These are phyloP conservation scores for Phanerochaete carnosa DNA, from an alignment of 768 basidiomycete genomes.

Conservation along the genomic window DNA sequence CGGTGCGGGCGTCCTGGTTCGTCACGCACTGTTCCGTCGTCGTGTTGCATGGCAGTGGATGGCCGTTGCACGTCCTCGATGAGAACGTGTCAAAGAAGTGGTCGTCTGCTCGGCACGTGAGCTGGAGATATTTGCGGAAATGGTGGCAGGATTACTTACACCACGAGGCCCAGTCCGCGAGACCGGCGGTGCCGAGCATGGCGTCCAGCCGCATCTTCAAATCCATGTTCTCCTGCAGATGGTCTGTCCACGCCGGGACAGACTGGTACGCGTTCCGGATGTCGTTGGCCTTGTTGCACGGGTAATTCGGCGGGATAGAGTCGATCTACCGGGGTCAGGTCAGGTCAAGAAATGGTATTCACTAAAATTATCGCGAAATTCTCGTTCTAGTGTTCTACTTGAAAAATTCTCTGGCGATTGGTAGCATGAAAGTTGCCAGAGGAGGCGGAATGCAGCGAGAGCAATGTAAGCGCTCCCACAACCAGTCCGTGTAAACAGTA, in stretches of 20 bases:
- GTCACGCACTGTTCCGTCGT: conserved; percentile 37
- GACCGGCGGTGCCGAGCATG: conserved; percentile 38
- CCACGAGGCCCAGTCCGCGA: conserved; percentile 44
- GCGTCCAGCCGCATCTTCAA: conserved; percentile 36
- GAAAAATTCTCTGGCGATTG: background rate
- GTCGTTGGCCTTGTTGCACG: conserved; percentile 38
- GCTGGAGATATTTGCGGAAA: background rate
- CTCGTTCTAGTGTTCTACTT: background rate
- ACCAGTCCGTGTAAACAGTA: background rate
- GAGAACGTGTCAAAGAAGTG: conserved; percentile 53
- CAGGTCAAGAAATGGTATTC: background rate
- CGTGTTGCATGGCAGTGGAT: conserved; percentile 42
- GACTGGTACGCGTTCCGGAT: conserved; percentile 40
- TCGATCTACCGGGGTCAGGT: conserved; percentile 36
- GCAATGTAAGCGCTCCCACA: too few species aligned
- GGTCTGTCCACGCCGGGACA: conserved; percentile 44
- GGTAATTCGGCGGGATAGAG: conserved; percentile 42
- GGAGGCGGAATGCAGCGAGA: too few species aligned
- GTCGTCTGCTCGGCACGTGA: conserved; percentile 30
- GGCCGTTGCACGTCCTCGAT: conserved; percentile 44
- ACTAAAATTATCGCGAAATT: background rate
- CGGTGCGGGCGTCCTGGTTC: conserved; percentile 32
- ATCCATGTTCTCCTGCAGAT: conserved; percentile 33
- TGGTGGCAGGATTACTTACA: conserved; percentile 29
- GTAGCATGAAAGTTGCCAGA: background rate